Conservation (phyloP, 495 filamentous ascomycete species). For the Talaromyces nanjingensis region DNA sequence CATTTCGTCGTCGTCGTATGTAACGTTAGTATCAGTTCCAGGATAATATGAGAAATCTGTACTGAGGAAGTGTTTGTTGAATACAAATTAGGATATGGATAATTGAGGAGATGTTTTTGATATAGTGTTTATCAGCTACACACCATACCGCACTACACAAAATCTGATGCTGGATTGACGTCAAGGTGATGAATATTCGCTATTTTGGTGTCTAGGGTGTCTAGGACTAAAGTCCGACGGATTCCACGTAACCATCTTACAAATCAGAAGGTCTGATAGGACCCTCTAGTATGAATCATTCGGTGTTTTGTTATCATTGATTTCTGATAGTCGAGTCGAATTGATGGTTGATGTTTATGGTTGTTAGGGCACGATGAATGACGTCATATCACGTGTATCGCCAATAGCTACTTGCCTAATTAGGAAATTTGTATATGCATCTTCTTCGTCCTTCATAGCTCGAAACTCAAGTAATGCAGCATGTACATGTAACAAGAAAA, state of each 20-base stretch:
- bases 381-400: background rate
- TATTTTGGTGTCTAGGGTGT: background rate
- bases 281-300: background rate
- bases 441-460: too few relatives aligned
- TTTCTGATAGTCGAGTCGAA: too few relatives aligned
- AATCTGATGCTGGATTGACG: conserved; percentile 4
- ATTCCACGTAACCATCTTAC: background rate
- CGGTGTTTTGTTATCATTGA: too few relatives aligned
- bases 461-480: too few relatives aligned
- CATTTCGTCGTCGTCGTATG: background rate
- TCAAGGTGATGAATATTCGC: background rate
- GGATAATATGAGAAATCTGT: too few relatives aligned
- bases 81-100: too few relatives aligned
- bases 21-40: too few relatives aligned
- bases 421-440: too few relatives aligned
- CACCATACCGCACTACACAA: background rate
- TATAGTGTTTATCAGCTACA: background rate
- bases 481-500: too few relatives aligned
- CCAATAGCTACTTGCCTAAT: too few relatives aligned
- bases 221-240: background rate
- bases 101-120: background rate
- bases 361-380: background rate
- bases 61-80: too few relatives aligned
- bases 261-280: background rate
- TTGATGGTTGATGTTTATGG: too few relatives aligned